Evolutionary conservation across 306 rosid species (phyloP).

Genomic region (Biancaea sappan): DNA sequence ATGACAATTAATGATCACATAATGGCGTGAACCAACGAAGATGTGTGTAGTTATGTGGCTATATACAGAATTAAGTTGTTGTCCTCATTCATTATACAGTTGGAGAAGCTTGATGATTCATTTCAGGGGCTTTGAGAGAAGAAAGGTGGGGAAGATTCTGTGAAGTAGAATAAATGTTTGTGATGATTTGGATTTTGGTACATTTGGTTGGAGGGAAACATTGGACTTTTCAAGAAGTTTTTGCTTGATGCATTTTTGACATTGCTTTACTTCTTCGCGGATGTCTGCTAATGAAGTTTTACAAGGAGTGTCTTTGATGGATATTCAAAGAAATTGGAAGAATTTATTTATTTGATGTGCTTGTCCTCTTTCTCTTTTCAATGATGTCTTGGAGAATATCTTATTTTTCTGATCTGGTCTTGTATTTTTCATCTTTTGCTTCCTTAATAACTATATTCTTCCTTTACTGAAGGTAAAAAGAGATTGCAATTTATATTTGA

Average conservation of each 20-base stretch:
- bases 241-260: conserved; percentile 1
- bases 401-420: conserved; percentile 1
- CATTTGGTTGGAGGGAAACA: conserved; percentile 12
- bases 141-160: conserved; percentile 27
- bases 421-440: conserved; percentile 10
- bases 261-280: conserved; percentile 7
- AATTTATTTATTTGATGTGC: conserved; percentile 30
- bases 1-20: not conserved
- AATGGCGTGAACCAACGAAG: not conserved
- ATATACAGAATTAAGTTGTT: conserved; percentile 4
- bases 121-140: conserved; percentile 35
- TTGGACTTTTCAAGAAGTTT: conserved; percentile 4
- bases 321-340: conserved; percentile 28
- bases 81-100: conserved; percentile 5
- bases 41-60: not conserved
- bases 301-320: conserved; percentile 4
- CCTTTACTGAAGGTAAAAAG: not conserved
- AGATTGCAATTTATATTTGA: conserved; percentile 2
- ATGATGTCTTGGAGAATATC: conserved; percentile 16
- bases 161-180: conserved; percentile 25
- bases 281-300: conserved; percentile 25
- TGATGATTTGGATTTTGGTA: conserved; percentile 24
- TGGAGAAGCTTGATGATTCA: conserved; percentile 31
- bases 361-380: conserved; percentile 7
- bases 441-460: not conserved